Conservation (phyloP, 2,329 filamentous ascomycete species). For the Calycina herbarum region DNA sequence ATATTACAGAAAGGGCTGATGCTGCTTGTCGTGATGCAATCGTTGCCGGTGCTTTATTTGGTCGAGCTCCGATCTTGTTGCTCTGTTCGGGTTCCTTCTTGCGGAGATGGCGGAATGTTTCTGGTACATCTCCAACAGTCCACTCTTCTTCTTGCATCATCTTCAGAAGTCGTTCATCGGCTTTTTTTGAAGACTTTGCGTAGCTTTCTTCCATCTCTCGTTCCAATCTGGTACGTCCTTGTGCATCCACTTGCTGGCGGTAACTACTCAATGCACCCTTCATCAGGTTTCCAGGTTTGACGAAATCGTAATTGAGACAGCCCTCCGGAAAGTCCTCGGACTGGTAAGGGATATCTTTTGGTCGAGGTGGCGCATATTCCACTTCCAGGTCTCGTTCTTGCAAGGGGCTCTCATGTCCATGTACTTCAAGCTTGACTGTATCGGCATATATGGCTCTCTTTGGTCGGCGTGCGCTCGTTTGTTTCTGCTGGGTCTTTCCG, state of each 20-base stretch:
- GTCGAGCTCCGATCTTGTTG: slow-evolving; percentile 10
- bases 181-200: slow-evolving; percentile 46
- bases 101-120: slow-evolving; percentile 41
- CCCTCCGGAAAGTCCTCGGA: slow-evolving; percentile 66
- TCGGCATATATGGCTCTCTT: slow-evolving; percentile 56
- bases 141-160: slow-evolving; percentile 64
- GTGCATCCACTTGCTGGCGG: slow-evolving; percentile 63
- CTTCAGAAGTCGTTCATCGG: slow-evolving; percentile 67
- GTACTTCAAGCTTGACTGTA: slow-evolving; percentile 63
- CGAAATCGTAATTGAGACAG: slow-evolving; percentile 55
- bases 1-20: slow-evolving; percentile 49
- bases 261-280: slow-evolving; percentile 63
- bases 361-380: slow-evolving; percentile 83
- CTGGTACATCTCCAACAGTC: slow-evolving; percentile 56
- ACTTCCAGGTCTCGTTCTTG: slow-evolving; percentile 78
- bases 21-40: slow-evolving; percentile 57
- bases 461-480: slow-evolving; percentile 56
- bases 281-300: slow-evolving; percentile 56
- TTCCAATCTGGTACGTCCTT: slow-evolving; percentile 63
- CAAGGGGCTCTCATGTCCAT: slow-evolving; percentile 50
- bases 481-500: slow-evolving; percentile 60
- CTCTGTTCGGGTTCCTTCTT: slow-evolving; percentile 33
- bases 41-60: slow-evolving; percentile 46
- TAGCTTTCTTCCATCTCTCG: slow-evolving; percentile 56
- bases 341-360: slow-evolving; percentile 64